Evolutionary conservation across 371 early-diverging fungal genomes (phyloP).

Genomic region (Apophysomyces elegans): DNA sequence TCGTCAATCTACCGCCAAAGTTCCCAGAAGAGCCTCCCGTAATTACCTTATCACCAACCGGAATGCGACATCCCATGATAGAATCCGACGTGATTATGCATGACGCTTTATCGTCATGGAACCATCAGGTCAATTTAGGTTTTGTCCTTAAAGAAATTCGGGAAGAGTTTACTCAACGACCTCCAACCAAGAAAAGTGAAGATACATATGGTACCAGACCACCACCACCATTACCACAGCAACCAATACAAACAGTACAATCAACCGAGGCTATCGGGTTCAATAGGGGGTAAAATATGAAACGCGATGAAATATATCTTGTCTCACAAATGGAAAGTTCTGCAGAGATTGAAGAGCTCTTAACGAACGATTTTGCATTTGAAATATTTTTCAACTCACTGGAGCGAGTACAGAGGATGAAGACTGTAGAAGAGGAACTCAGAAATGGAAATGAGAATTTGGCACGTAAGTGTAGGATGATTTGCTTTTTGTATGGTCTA

Average conservation of each 20-base stretch:
- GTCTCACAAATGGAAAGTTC: conserved; percentile 29
- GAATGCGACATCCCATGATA: conserved; percentile 60
- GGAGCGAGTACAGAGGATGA: conserved; percentile 55
- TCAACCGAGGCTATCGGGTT: conserved; percentile 10
- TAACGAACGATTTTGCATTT: conserved; percentile 58
- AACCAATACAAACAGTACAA: conserved; percentile 42
- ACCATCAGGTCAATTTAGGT: conserved; percentile 46
- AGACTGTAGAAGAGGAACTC: conserved; percentile 57
- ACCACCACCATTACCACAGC: conserved; percentile 53
- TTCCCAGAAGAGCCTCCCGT: conserved; percentile 65
- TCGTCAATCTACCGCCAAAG: conserved; percentile 49
- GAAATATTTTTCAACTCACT: conserved; percentile 59
- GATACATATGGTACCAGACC: conserved; percentile 46
- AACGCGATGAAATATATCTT: conserved; percentile 6
- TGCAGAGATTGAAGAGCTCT: conserved; percentile 56
- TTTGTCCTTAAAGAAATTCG: conserved; percentile 55
- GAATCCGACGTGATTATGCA: conserved; percentile 55
- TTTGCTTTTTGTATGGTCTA: background rate
- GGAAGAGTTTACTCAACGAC: conserved; percentile 48
- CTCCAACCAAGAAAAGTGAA: conserved; percentile 37
- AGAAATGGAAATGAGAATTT: conserved; percentile 62
- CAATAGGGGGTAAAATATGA: conserved; percentile 27
- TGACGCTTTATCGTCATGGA: conserved; percentile 26
- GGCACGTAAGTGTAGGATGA: conserved; percentile 48
- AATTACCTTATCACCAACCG: conserved; percentile 60